Percentiles rank a stretch among this genome's conserved stretches.
These are phyloP conservation scores for Stagonosporopsis rhizophila DNA, from an alignment of 2,329 filamentous ascomycete genomes.

Conservation along the genomic window DNA sequence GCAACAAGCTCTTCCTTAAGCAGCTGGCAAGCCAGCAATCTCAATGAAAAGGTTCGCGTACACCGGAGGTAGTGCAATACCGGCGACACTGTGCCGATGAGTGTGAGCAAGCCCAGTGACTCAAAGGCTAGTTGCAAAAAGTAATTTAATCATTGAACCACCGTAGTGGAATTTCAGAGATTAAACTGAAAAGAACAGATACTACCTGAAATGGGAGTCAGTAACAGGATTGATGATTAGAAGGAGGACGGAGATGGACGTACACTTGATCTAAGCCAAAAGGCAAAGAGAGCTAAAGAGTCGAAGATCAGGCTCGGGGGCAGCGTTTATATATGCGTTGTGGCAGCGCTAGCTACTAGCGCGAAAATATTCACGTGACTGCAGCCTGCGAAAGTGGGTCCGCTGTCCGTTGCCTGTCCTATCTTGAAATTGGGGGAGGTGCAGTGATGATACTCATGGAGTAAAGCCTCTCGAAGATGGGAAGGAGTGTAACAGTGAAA, in stretches of 20 bases:
- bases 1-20: neutral
- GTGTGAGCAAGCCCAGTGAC: constrained; percentile 24
- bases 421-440: too few species aligned
- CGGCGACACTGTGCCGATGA: constrained; percentile 30
- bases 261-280: constrained; percentile 26
- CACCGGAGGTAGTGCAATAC: constrained; percentile 31
- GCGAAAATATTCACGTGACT: neutral
- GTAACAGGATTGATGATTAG: too few species aligned
- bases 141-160: neutral
- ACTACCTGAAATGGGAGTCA: neutral
- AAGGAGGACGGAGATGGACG: too few species aligned
- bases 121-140: constrained; percentile 24
- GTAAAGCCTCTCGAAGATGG: too few species aligned
- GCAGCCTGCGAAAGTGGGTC: too few species aligned
- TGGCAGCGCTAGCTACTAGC: neutral
- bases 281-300: constrained; percentile 13
- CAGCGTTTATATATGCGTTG: neutral
- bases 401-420: too few species aligned
- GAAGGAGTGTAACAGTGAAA: too few species aligned
- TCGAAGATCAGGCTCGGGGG: too few species aligned
- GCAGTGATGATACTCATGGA: too few species aligned
- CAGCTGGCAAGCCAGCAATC: constrained; percentile 23
- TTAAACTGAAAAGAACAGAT: constrained; percentile 19
- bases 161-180: constrained; percentile 13
- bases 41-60: constrained; percentile 62